These are phyloP conservation scores for Sclerotinia spermophila DNA, from an alignment of 2,329 filamentous ascomycete genomes.

Conservation along the genomic window DNA sequence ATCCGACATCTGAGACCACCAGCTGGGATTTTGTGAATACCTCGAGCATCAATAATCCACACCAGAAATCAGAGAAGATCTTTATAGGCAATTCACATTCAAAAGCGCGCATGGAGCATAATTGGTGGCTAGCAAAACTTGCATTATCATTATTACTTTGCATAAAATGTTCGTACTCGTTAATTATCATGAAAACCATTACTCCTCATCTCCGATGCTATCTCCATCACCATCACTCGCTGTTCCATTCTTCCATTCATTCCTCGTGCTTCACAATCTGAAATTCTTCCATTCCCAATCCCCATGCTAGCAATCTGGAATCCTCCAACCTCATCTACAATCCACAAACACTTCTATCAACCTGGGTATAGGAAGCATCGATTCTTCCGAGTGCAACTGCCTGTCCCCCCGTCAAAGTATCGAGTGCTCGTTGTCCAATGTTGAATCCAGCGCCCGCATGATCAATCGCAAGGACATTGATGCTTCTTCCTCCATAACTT, in stretches of 20 bases:
- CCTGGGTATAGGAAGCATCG: conserved; percentile 47
- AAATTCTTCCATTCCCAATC: background rate
- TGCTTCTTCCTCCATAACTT: conserved; percentile 47
- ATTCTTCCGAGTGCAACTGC: conserved; percentile 50
- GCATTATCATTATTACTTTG: conserved; percentile 1
- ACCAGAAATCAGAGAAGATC: background rate
- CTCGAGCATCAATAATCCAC: background rate
- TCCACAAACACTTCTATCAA: conserved; percentile 45
- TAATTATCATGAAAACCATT: background rate
- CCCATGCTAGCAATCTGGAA: background rate
- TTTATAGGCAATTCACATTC: background rate
- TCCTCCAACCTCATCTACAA: conserved; percentile 23
- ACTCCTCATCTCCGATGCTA: background rate
- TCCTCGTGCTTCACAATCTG: no score
- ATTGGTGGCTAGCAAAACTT: background rate
- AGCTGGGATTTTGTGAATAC: background rate
- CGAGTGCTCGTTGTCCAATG: conserved; percentile 54
- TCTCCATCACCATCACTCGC: background rate
- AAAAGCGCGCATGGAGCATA: background rate
- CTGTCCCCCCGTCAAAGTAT: conserved; percentile 51
- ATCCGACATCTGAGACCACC: background rate
- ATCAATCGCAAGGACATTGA: conserved; percentile 57
- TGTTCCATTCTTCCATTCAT: background rate
- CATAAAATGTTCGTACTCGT: background rate
- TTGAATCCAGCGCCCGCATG: conserved; percentile 50